These are phyloP conservation scores for Candida hispaniensis DNA, from an alignment of 805 yeast genomes.

Conservation along the genomic window DNA sequence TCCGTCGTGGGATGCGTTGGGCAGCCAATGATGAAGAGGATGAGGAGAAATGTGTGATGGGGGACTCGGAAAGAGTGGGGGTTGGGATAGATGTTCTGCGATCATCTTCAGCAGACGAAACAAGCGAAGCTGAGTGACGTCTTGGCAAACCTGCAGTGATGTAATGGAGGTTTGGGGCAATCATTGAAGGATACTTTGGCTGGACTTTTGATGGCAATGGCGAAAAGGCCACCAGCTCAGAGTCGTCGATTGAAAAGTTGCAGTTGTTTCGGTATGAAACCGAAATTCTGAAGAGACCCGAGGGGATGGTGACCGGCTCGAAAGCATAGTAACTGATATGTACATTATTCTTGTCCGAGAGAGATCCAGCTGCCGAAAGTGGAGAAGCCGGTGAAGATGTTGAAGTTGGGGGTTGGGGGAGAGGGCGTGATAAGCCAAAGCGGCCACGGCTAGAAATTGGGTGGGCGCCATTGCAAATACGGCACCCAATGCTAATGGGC, in stretches of 20 bases:
- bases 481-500: conserved; percentile 43
- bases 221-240: conserved; percentile 50
- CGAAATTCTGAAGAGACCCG: conserved; percentile 62
- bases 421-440: conserved; percentile 72
- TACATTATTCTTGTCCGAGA: background rate
- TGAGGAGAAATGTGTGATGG: conserved; percentile 25
- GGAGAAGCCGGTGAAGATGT: background rate
- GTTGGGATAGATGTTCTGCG: no score
- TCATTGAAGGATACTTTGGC: conserved; percentile 52
- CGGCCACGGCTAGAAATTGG: conserved; percentile 76
- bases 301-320: conserved; percentile 60
- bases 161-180: conserved; percentile 26
- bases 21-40: conserved; percentile 37
- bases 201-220: conserved; percentile 35
- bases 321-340: conserved; percentile 47
- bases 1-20: conserved; percentile 30
- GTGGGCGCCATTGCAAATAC: conserved; percentile 60
- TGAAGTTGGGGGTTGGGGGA: conserved; percentile 42
- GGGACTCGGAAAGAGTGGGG: conserved; percentile 23
- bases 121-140: conserved; percentile 6
- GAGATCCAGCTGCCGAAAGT: background rate
- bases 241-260: conserved; percentile 55
- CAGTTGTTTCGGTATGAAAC: conserved; percentile 71
- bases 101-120: conserved; percentile 1
- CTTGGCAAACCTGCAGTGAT: conserved; percentile 13